Conservation (phyloP, 2,329 filamentous ascomycete species). For the Aspergillus sp. region DNA sequence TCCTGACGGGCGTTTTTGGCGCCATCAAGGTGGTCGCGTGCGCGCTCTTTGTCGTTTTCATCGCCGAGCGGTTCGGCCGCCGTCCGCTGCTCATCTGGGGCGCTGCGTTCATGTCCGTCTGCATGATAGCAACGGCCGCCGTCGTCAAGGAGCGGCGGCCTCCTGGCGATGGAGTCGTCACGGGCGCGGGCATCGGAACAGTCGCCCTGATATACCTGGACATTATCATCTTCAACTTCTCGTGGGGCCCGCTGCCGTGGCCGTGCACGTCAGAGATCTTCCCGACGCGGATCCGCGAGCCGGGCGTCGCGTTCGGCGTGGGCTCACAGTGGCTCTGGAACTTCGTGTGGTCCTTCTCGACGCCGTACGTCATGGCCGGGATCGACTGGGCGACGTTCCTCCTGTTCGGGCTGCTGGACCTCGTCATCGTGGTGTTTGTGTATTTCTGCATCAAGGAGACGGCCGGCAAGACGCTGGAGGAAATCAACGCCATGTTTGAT, state of each 20-base stretch:
- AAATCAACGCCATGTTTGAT: constrained; percentile 50
- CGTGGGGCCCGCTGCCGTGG: constrained; percentile 34
- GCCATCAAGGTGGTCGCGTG: constrained; percentile 45
- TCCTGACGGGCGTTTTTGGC: constrained; percentile 47
- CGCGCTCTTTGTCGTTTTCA: constrained; percentile 43
- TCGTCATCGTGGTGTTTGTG: constrained; percentile 41
- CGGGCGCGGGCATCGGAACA: constrained; percentile 41
- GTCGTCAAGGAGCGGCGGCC: constrained; percentile 36
- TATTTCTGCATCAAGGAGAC: constrained; percentile 48
- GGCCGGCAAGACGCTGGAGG: constrained; percentile 44
- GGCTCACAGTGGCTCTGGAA: constrained; percentile 34
- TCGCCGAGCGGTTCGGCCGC: constrained; percentile 45
- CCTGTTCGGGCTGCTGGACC: constrained; percentile 35
- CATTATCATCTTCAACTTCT: constrained; percentile 39
- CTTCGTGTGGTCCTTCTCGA: constrained; percentile 34
- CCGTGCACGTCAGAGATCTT: constrained; percentile 32
- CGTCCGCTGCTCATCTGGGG: constrained; percentile 43
- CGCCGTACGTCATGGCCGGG: constrained; percentile 35
- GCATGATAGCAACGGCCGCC: constrained; percentile 39
- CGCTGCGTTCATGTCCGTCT: constrained; percentile 34
- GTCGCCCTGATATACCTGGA: constrained; percentile 48
- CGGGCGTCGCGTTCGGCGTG: constrained; percentile 30
- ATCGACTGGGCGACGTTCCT: constrained; percentile 41
- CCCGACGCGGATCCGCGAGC: constrained; percentile 30
- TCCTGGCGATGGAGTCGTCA: constrained; percentile 29